Conservation (phyloP, 1,284 basidiomycete genomes). For the Wallemia ichthyophaga region DNA sequence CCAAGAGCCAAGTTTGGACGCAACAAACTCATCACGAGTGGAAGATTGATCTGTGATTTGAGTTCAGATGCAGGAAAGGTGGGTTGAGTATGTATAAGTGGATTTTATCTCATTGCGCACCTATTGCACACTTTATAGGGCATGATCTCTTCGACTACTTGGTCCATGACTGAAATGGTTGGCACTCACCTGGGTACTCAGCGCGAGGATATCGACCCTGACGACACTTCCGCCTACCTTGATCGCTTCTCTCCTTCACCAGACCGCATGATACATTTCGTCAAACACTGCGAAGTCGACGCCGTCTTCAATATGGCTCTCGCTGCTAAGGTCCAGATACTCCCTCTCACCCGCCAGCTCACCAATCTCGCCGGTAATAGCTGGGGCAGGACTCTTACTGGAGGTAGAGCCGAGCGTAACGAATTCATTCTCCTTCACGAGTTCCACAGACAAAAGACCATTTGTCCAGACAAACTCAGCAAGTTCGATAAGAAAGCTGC, state of each 20-base stretch:
- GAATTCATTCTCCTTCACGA: constrained; percentile 97
- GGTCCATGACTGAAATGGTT: constrained; percentile 95
- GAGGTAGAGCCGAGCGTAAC: constrained; percentile 89
- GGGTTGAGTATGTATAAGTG: constrained; percentile 5
- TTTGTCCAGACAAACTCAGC: constrained; percentile 63
- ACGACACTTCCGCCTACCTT: constrained; percentile 72
- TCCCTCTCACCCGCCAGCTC: constrained; percentile 68
- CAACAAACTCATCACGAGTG: constrained; percentile 55
- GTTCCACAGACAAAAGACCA: constrained; percentile 83
- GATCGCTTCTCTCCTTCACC: constrained; percentile 53
- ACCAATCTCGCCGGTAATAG: constrained; percentile 94
- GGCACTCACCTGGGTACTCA: constrained; percentile 56
- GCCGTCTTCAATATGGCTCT: constrained; percentile 91
- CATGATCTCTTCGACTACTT: constrained; percentile 83
- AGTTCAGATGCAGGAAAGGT: constrained; percentile 83
- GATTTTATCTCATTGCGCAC: background rate
- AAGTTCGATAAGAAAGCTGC: constrained; percentile 41
- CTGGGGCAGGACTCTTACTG: constrained; percentile 86
- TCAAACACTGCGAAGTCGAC: constrained; percentile 74
- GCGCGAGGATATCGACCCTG: constrained; percentile 77
- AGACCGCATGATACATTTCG: constrained; percentile 53
- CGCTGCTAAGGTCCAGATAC: constrained; percentile 57
- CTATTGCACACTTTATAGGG: constrained; percentile 32
- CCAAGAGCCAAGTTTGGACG: constrained; percentile 44
- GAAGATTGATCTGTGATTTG: constrained; percentile 68